Conservation (phyloP, 2,329 filamentous ascomycete genomes). For the Cladosporium sp. region DNA sequence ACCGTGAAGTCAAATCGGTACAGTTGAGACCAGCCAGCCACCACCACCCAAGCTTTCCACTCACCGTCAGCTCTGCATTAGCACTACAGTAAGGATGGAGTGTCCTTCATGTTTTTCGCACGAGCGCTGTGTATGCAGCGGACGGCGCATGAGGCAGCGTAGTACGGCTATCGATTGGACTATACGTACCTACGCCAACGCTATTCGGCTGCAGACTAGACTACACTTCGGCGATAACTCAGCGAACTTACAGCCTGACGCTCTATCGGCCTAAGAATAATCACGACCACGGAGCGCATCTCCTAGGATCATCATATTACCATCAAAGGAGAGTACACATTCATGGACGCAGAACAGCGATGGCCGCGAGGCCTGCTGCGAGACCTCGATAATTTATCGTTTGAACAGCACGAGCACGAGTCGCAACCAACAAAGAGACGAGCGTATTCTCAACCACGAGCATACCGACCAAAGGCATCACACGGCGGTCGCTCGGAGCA, state of each 20-base stretch:
- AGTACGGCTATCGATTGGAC: not conserved
- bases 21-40: conserved; percentile 1
- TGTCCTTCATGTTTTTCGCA: not conserved
- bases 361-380: conserved; percentile 5
- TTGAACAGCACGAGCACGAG: conserved; percentile 4
- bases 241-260: too few relatives aligned
- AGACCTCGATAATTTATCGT: conserved; percentile 6
- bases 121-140: not conserved
- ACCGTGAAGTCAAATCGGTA: too few relatives aligned
- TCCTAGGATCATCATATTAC: too few relatives aligned
- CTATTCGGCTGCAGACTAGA: too few relatives aligned
- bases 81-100: not conserved
- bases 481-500: not conserved
- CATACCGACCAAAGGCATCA: not conserved
- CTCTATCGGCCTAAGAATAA: too few relatives aligned
- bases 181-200: too few relatives aligned
- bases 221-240: too few relatives aligned
- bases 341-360: conserved; percentile 10
- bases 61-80: not conserved
- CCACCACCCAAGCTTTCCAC: not conserved
- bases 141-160: not conserved
- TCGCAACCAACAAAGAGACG: not conserved
- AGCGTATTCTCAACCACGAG: conserved; percentile 6
- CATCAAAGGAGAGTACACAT: not conserved
- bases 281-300: too few relatives aligned